Percentiles rank a stretch among this genome's conserved stretches.
Conservation (phyloP, 495 filamentous ascomycete species). For the Oidiodendron maius region DNA sequence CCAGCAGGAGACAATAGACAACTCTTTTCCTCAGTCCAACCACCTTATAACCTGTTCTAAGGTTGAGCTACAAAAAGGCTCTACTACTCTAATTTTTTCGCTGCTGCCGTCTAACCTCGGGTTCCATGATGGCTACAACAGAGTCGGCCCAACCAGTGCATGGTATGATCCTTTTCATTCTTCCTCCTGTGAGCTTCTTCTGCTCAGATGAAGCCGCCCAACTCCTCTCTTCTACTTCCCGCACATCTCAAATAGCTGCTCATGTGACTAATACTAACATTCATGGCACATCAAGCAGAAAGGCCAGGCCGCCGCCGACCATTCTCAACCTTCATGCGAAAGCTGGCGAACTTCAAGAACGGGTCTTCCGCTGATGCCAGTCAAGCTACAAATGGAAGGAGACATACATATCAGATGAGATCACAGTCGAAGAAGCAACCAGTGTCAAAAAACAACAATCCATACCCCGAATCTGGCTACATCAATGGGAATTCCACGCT, state of each 20-base stretch:
- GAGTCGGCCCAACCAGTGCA: slow-evolving; percentile 58
- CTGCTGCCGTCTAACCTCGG: background rate
- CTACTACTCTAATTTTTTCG: background rate
- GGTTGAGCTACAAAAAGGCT: background rate
- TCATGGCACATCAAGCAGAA: slow-evolving; percentile 27
- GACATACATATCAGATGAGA: slow-evolving; percentile 29
- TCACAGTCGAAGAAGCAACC: slow-evolving; percentile 25
- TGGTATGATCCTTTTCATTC: slow-evolving; percentile 44
- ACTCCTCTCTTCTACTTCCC: slow-evolving; percentile 9
- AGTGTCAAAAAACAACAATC: slow-evolving; percentile 68
- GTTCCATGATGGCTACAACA: slow-evolving; percentile 55
- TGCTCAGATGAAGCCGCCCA: too few species aligned
- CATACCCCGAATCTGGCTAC: slow-evolving; percentile 65
- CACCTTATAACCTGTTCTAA: too few species aligned
- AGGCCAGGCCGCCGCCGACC: slow-evolving; percentile 64
- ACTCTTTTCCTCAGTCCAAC: too few species aligned
- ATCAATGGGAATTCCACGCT: slow-evolving; percentile 26
- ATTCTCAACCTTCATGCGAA: slow-evolving; percentile 92
- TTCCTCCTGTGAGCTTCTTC: too few species aligned
- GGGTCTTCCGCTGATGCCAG: slow-evolving; percentile 29
- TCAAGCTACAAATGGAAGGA: slow-evolving; percentile 12
- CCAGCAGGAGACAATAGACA: too few species aligned
- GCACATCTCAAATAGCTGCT: too few species aligned
- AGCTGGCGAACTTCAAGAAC: slow-evolving; percentile 77
- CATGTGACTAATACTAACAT: slow-evolving; percentile 10